Conservation (phyloP, 306 rosid species). For the Bauhinia variegata region DNA sequence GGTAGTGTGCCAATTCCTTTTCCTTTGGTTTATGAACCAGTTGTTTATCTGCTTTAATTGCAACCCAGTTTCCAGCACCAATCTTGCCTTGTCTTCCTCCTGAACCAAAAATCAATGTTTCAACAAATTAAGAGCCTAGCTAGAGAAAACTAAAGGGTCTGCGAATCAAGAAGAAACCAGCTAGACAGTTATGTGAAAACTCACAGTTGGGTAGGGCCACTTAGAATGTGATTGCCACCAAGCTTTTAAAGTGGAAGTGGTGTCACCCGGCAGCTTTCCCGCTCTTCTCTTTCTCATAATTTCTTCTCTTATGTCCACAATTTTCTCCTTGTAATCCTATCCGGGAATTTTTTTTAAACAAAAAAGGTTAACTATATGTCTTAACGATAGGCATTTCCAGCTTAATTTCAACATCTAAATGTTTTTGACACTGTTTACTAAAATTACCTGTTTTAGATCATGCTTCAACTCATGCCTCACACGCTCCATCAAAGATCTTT, state of each 20-base stretch:
- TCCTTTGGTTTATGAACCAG: constrained; percentile 39
- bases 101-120: too few relatives aligned
- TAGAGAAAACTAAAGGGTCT: not conserved
- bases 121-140: too few relatives aligned
- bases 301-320: constrained; percentile 88
- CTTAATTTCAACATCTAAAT: too few relatives aligned
- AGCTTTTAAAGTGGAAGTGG: constrained; percentile 85
- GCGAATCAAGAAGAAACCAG: too few relatives aligned
- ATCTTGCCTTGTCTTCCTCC: constrained; percentile 93
- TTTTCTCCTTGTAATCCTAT: constrained; percentile 96
- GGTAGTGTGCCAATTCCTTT: constrained; percentile 89
- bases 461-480: constrained; percentile 89
- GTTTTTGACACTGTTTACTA: not conserved
- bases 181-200: constrained; percentile 17
- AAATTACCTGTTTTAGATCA: constrained; percentile 74
- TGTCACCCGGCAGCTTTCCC: constrained; percentile 94
- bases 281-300: constrained; percentile 93
- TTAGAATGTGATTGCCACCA: constrained; percentile 99
- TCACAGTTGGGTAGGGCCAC: constrained; percentile 99
- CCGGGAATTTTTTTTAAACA: too few relatives aligned
- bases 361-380: too few relatives aligned
- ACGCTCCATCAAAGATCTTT: constrained; percentile 94
- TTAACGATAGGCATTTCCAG: too few relatives aligned
- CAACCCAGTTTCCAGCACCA: constrained; percentile 94
- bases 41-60: constrained; percentile 69